Conservation (phyloP, 495 filamentous ascomycete genomes). For the Viridothelium virens region DNA sequence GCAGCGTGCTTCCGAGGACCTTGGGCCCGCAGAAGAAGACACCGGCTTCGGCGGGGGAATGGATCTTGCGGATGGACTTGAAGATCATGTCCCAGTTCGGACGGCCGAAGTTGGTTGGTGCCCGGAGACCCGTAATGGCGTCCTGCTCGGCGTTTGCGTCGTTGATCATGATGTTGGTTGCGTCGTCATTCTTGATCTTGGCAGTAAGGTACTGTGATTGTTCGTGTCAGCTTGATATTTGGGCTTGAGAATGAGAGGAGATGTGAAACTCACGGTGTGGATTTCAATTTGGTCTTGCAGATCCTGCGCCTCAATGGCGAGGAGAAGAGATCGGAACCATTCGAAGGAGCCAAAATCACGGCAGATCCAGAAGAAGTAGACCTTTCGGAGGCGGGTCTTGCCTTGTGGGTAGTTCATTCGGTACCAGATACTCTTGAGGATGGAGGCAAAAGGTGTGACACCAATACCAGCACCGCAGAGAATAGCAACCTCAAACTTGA, state of each 20-base stretch:
- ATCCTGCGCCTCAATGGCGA: conserved; percentile 77
- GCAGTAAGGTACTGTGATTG: conserved; percentile 53
- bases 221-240: conserved; percentile 14
- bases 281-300: conserved; percentile 74
- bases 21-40: conserved; percentile 78
- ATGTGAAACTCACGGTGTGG: conserved; percentile 36
- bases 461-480: conserved; percentile 65
- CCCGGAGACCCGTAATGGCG: conserved; percentile 64
- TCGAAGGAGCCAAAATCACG: conserved; percentile 71
- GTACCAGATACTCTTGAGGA: conserved; percentile 81
- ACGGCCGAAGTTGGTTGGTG: conserved; percentile 69
- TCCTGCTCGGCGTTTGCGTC: conserved; percentile 71
- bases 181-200: conserved; percentile 71
- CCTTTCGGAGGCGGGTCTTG: conserved; percentile 64
- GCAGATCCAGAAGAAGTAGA: conserved; percentile 84
- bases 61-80: conserved; percentile 63
- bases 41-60: conserved; percentile 61
- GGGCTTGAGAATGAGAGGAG: neutral
- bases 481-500: conserved; percentile 66
- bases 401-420: conserved; percentile 74
- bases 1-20: conserved; percentile 56
- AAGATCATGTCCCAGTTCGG: conserved; percentile 79
- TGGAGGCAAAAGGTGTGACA: conserved; percentile 68
- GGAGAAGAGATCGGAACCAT: conserved; percentile 71
- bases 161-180: conserved; percentile 79